Conservation (phyloP, 495 filamentous ascomycete species). For the Penicillium goetzii region DNA sequence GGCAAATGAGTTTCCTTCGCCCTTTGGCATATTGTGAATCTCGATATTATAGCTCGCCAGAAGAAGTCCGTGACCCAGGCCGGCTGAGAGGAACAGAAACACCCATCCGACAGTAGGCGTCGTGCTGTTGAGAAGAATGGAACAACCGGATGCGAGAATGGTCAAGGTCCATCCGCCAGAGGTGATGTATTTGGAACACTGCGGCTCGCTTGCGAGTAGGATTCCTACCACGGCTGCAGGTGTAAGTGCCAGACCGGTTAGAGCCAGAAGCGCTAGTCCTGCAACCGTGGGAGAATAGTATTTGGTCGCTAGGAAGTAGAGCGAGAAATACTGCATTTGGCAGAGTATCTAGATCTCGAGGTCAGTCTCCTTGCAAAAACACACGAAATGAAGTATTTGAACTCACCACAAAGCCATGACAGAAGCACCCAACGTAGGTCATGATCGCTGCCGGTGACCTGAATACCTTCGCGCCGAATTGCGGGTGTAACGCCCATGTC, state of each 20-base stretch:
- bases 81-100: slow-evolving; percentile 55
- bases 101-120: slow-evolving; percentile 54
- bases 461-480: slow-evolving; percentile 59
- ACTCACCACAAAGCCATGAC: slow-evolving; percentile 55
- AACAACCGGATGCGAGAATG: slow-evolving; percentile 50
- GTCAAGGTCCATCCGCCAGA: slow-evolving; percentile 58
- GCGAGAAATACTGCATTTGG: slow-evolving; percentile 63
- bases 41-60: slow-evolving; percentile 54
- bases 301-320: slow-evolving; percentile 67
- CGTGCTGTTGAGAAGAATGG: slow-evolving; percentile 51
- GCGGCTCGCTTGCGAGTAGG: slow-evolving; percentile 47
- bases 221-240: slow-evolving; percentile 54
- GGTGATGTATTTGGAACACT: slow-evolving; percentile 56
- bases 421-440: slow-evolving; percentile 56
- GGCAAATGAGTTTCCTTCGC: slow-evolving; percentile 17
- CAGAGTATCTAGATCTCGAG: slow-evolving; percentile 38
- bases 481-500: slow-evolving; percentile 48
- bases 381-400: not conserved
- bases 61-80: slow-evolving; percentile 59
- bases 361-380: not conserved
- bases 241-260: slow-evolving; percentile 48
- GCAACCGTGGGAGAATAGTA: slow-evolving; percentile 55
- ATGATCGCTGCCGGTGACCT: slow-evolving; percentile 37
- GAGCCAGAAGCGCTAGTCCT: slow-evolving; percentile 60
- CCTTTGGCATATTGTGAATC: slow-evolving; percentile 41